Conservation (phyloP, 129 eudicot genomes). For the Lactuca sativa region DNA sequence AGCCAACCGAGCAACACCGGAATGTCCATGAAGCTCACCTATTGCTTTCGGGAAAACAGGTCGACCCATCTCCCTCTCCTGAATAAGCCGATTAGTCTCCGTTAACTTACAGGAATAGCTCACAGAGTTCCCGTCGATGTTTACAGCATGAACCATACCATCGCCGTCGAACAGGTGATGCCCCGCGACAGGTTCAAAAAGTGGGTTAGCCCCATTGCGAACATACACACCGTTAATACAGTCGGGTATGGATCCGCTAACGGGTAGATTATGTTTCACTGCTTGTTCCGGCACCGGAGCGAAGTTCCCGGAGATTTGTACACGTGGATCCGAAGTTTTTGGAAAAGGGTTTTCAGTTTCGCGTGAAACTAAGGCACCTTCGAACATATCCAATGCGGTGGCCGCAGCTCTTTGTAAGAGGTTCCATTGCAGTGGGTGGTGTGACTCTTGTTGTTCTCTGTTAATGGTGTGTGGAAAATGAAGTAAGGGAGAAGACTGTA, state of each 20-base stretch:
- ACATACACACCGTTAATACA: conserved; percentile 49
- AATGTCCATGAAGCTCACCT: conserved; percentile 60
- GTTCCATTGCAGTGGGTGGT: conserved; percentile 48
- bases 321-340: conserved; percentile 57
- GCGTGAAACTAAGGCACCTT: conserved; percentile 40
- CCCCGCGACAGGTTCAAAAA: conserved; percentile 50
- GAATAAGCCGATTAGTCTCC: conserved; percentile 49
- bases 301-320: conserved; percentile 59
- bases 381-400: conserved; percentile 56
- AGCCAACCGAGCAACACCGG: conserved; percentile 49
- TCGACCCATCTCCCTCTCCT: conserved; percentile 41
- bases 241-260: conserved; percentile 38
- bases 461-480: conserved; percentile 40
- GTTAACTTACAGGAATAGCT: conserved; percentile 56
- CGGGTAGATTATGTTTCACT: conserved; percentile 37
- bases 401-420: conserved; percentile 58
- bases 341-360: conserved; percentile 56
- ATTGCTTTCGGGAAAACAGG: conserved; percentile 65
- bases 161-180: conserved; percentile 66
- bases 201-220: conserved; percentile 62
- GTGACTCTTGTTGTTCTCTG: not conserved
- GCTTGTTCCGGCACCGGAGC: conserved; percentile 63
- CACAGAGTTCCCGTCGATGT: conserved; percentile 33
- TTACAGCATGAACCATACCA: conserved; percentile 66
- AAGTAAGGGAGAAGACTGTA: conserved; percentile 48